Evolutionary conservation across 1,284 basidiomycete genomes (phyloP), one percentile per base, ranked within the genome.

Genomic region (Trichosporon ovoides): DNA sequence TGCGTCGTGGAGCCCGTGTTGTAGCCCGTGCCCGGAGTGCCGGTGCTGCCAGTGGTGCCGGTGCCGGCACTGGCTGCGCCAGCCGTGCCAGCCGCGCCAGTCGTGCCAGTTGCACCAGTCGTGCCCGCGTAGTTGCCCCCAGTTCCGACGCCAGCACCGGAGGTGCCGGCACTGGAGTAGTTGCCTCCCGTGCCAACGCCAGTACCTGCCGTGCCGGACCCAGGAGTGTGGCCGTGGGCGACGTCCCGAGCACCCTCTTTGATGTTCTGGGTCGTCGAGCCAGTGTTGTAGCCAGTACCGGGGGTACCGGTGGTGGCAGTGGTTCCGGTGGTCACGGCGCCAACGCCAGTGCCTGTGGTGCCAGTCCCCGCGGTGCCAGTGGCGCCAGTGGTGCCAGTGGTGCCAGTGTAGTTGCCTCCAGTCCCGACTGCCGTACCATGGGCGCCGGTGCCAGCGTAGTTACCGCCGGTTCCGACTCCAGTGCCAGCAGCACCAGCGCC

Each of bases 201-300:
- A n/a, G 20, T 13, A 22, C 19, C n/a, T n/a, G n/a, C n/a, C n/a
- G n/a, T n/a, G n/a, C n/a, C n/a, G n/a, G n/a, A 19, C 18, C 38
- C 16, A 16, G 38, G 38, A 11, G 38, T 37, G 19, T 38, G 60
- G 34, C 64, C 55, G 11, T 63, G 61, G 1, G 67, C 50, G 19
- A 69, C 65, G 52, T 73, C 66, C 6, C 69, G 70, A 14, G 69
- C 66, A 4, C 66, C 69, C 10, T 62, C 62, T 11, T 57, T 20
- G 37, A 63, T 67, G 7, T 58, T 58, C 2, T 68, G 67, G 10
- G 69, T 67, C 3, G 66, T 64, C 2, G 62, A 51, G 31, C 56
- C 58, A n/a, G 50, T 62, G 20, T 56, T 59, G 34, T 59, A 53
- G 33, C 20, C 48, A 1, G 57, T 36, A 2, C 40, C 28, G 28